Conservation (phyloP, 805 yeast genomes). For the Ogataea henricii region DNA sequence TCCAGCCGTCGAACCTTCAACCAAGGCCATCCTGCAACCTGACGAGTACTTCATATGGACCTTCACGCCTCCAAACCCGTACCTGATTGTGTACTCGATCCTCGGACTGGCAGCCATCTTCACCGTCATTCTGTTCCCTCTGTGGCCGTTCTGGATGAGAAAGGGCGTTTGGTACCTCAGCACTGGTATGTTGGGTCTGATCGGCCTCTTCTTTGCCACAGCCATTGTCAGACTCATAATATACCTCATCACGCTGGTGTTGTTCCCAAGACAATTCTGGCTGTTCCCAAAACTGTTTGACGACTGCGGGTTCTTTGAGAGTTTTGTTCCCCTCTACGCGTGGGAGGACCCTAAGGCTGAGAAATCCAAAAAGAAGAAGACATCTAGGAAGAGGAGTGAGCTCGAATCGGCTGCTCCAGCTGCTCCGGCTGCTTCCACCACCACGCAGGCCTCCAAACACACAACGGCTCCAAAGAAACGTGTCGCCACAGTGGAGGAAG, state of each 20-base stretch:
- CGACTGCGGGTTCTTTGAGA: conserved; percentile 90
- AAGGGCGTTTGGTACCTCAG: conserved; percentile 89
- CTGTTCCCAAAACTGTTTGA: conserved; percentile 93
- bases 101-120: conserved; percentile 67
- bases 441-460: conserved; percentile 16
- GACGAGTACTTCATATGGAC: conserved; percentile 84
- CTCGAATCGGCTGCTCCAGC: too few species aligned
- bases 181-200: conserved; percentile 69
- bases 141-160: conserved; percentile 93
- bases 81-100: conserved; percentile 59
- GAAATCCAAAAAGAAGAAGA: conserved; percentile 16
- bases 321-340: conserved; percentile 86
- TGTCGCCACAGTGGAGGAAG: conserved; percentile 30
- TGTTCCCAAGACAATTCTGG: conserved; percentile 83
- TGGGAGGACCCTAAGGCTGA: conserved; percentile 53
- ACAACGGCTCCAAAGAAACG: conserved; percentile 23
- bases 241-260: conserved; percentile 58
- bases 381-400: not conserved
- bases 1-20: conserved; percentile 60
- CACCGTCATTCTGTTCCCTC: conserved; percentile 76
- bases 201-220: conserved; percentile 72
- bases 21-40: conserved; percentile 60
- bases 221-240: conserved; percentile 80
- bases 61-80: conserved; percentile 71
- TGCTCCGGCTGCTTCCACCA: conserved; percentile 5